phyloP scores from a whole-genome alignment of 106 monocot species.

The Dactylorhiza incarnata region DNA sequence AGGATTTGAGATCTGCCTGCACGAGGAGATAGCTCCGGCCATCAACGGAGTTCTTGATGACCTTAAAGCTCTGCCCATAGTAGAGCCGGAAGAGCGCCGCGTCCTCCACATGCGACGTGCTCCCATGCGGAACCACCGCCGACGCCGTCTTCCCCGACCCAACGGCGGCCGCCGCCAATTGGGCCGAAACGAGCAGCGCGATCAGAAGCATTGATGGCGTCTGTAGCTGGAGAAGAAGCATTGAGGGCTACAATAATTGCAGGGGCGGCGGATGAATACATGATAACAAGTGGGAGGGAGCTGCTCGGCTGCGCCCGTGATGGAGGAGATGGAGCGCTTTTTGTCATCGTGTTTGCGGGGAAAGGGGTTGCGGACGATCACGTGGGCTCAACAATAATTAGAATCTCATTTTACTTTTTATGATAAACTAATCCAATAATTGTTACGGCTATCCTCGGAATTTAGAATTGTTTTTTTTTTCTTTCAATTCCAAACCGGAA shows the following conservation, averaged over 20 bases:
- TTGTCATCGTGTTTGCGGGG: background rate
- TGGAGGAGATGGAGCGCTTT: background rate
- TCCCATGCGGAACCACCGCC: constrained; percentile 21
- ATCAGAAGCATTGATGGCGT: background rate
- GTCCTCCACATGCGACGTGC: constrained; percentile 57
- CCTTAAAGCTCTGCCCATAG: constrained; percentile 96
- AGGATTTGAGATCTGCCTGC: constrained; percentile 39
- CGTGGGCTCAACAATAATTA: too few relatives aligned
- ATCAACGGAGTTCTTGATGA: constrained; percentile 87
- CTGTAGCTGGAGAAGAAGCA: background rate
- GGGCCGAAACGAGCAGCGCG: background rate
- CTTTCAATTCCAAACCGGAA: too few relatives aligned
- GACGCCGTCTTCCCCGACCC: background rate
- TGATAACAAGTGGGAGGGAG: background rate
- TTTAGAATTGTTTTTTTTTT: too few relatives aligned
- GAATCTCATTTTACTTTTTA: too few relatives aligned
- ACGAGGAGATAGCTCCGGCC: constrained; percentile 94
- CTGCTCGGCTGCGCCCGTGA: background rate
- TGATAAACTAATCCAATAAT: too few relatives aligned
- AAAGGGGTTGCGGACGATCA: too few relatives aligned
- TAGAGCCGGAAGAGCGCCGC: constrained; percentile 74
- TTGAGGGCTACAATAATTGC: too few relatives aligned
- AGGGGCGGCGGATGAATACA: background rate
- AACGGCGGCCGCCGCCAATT: background rate
- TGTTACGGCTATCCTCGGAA: too few relatives aligned